Evolutionary conservation across 345 rosid species (phyloP), one percentile per base, ranked within the genome.

Genomic region (Raphanus sativus): DNA sequence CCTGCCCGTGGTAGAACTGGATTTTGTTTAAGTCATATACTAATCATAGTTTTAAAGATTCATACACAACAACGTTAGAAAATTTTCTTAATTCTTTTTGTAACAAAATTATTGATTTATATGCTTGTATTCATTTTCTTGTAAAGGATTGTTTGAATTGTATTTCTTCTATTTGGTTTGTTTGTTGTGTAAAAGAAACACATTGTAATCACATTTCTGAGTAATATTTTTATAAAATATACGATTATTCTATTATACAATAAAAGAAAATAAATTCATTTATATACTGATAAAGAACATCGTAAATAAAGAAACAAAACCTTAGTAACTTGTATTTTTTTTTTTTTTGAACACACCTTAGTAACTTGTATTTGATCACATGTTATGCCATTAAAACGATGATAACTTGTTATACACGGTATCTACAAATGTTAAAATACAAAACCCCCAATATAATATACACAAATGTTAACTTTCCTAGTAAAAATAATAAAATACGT

Each of bases 1-100:
- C 77, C 2, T 3, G 69, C 67, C 50, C 83, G 33, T 86, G 87
- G 86, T 83, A 85, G 81, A 84, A 32, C 30, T 56, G 60, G 59
- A 81, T 62, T 65, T 40, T 63, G 60, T 64, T 55, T 40, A 13
- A 30, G 59, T 63, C 33, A 9, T 48, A 58, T 59, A 62, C 70
- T 48, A 13, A 48, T 12, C 50, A 50, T 61, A 70, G 50, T 61
- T 67, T 61, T 25, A 28, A 67, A 9, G 36, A 69, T 48, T 28
- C 36, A 55, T 34, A 65, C 29, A 73, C 59, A 69, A 21, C 28
- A 21, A 52, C 17, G 16, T 28, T 67, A 5, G 16, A 72, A 65
- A 4, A 48, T 60, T 66, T 16, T 71, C 3, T 60, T 60, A 1
- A 24, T 66, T 72, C 12, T 21, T 33, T 29, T 32, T 70, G 75